phyloP scores from a whole-genome alignment of 2,329 filamentous ascomycete genomes.

The Aspergillus jensenii region DNA sequence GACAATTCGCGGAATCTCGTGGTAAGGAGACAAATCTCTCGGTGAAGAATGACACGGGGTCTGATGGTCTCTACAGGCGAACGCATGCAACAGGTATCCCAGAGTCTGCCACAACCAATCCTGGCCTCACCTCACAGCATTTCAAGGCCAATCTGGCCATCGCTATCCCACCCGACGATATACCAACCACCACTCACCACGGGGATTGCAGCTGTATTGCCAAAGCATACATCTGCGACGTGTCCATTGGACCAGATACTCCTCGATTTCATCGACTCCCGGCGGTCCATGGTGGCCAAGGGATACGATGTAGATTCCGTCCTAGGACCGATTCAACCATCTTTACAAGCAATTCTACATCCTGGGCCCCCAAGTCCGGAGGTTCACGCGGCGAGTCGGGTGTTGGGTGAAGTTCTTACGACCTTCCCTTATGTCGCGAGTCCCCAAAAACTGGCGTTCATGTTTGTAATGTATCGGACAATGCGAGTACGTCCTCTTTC shows the following conservation, averaged over 20 bases:
- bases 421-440: neutral
- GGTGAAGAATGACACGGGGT: too few relatives aligned
- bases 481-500: neutral
- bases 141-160: neutral
- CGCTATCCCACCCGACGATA: neutral
- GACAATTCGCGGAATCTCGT: too few relatives aligned
- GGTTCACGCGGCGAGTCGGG: neutral
- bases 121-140: neutral
- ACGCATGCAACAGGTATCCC: too few relatives aligned
- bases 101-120: too few relatives aligned
- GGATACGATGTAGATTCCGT: neutral
- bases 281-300: neutral
- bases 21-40: too few relatives aligned
- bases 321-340: neutral
- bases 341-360: neutral
- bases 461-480: neutral
- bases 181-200: neutral
- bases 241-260: slow-evolving; percentile 4
- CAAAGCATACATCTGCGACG: neutral
- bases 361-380: neutral
- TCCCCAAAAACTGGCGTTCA: neutral
- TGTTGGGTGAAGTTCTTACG: neutral
- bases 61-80: too few relatives aligned
- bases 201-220: neutral
- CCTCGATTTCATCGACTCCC: neutral